Evolutionary conservation across 257 asterid genomes (phyloP).

Genomic region (Nicotiana benthamiana): DNA sequence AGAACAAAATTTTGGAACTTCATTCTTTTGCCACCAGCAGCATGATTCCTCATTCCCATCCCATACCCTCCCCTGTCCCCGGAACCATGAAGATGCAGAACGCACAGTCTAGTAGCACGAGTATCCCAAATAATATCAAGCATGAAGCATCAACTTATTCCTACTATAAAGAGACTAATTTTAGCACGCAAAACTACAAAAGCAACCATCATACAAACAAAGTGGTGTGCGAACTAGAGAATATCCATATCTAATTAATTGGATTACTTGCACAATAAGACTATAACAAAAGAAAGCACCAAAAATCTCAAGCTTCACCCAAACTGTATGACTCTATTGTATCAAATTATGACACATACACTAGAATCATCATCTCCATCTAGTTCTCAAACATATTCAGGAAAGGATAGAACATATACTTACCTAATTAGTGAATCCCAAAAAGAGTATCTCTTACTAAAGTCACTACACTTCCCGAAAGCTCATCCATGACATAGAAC

Average conservation of each 20-base stretch:
- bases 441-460: conserved; percentile 55
- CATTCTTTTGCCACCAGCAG: no score
- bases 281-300: background rate
- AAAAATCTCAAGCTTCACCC: background rate
- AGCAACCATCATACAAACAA: background rate
- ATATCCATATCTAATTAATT: background rate
- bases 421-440: conserved; percentile 98
- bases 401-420: background rate
- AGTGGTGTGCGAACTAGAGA: background rate
- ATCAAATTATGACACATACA: background rate
- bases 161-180: background rate
- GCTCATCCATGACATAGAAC: conserved; percentile 97
- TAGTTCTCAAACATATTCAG: background rate
- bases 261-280: background rate
- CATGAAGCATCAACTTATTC: background rate
- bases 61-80: no score
- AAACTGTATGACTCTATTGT: background rate
- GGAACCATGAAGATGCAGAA: background rate
- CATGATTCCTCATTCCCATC: no score
- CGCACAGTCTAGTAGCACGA: background rate
- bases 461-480: conserved; percentile 84
- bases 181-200: background rate
- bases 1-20: no score
- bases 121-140: background rate
- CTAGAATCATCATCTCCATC: background rate